Evolutionary conservation across 2,329 filamentous ascomycete genomes (phyloP).

Genomic region (Neonectria coccinea): DNA sequence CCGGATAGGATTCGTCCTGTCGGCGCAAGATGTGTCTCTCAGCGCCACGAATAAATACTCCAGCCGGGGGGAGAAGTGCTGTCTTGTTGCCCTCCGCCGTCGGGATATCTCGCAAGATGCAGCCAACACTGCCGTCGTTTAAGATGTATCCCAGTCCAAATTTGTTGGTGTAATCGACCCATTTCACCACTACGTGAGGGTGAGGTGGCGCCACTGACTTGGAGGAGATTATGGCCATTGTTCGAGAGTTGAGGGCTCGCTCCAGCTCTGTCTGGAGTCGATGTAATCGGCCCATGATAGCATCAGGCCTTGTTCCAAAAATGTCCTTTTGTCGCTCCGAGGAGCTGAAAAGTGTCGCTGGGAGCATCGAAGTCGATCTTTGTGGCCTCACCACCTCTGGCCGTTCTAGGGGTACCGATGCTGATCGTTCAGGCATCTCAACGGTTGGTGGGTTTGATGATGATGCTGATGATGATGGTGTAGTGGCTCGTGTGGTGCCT

Average conservation of each 20-base stretch:
- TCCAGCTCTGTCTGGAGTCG: constrained; percentile 71
- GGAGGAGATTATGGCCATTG: constrained; percentile 70
- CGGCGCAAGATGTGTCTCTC: constrained; percentile 76
- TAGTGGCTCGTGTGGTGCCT: constrained; percentile 42
- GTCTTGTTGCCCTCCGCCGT: constrained; percentile 62
- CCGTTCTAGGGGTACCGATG: constrained; percentile 43
- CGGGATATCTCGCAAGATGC: constrained; percentile 70
- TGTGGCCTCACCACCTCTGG: constrained; percentile 43
- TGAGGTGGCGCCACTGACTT: constrained; percentile 66
- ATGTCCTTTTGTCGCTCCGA: constrained; percentile 64
- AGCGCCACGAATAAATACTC: constrained; percentile 77
- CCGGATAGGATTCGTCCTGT: constrained; percentile 65
- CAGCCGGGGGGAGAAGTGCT: constrained; percentile 73
- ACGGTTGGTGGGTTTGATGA: constrained; percentile 44
- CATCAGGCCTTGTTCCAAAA: constrained; percentile 67
- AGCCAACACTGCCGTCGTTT: constrained; percentile 84
- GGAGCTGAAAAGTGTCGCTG: constrained; percentile 67
- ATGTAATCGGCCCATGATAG: constrained; percentile 66
- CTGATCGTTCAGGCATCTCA: constrained; percentile 47
- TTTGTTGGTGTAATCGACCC: constrained; percentile 91
- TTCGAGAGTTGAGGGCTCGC: constrained; percentile 71
- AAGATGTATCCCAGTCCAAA: constrained; percentile 87
- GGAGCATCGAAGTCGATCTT: constrained; percentile 49
- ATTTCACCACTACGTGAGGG: constrained; percentile 77
- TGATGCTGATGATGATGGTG: constrained; percentile 42